Conservation (phyloP, 805 yeast genomes). For the Grigorovia yakushimaensis region DNA sequence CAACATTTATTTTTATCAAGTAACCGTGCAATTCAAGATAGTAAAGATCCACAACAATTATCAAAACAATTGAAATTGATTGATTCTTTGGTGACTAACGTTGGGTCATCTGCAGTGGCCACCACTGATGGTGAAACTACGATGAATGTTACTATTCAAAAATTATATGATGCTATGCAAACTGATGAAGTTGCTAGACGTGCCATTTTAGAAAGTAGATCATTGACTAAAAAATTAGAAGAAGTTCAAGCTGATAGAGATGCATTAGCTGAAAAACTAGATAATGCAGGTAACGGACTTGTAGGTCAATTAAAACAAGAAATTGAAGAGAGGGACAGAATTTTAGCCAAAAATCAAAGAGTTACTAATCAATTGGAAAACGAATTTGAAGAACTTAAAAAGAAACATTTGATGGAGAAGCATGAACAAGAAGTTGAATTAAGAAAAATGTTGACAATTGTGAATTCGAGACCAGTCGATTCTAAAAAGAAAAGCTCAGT, state of each 20-base stretch:
- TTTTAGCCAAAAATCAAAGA: constrained; percentile 54
- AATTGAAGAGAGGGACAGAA: constrained; percentile 57
- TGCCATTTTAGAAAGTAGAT: constrained; percentile 55
- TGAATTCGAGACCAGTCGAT: constrained; percentile 37
- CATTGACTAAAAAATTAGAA: constrained; percentile 43
- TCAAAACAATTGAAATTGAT: constrained; percentile 39
- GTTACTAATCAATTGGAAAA: constrained; percentile 48
- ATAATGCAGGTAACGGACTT: constrained; percentile 74
- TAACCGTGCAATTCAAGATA: constrained; percentile 17
- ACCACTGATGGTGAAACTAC: constrained; percentile 47
- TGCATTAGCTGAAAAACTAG: constrained; percentile 53
- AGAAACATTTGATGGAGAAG: constrained; percentile 49
- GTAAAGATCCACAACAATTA: constrained; percentile 21
- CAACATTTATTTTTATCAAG: constrained; percentile 28
- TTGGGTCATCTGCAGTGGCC: constrained; percentile 39
- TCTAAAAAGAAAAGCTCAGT: constrained; percentile 10
- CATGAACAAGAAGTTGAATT: constrained; percentile 70
- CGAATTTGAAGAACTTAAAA: constrained; percentile 62
- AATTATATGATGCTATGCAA: constrained; percentile 62
- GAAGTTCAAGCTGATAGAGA: constrained; percentile 44
- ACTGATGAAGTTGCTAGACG: constrained; percentile 85
- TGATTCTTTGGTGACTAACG: constrained; percentile 63
- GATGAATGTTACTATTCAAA: constrained; percentile 72
- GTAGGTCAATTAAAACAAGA: constrained; percentile 60
- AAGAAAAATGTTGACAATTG: constrained; percentile 58